Conservation (phyloP, 2,329 filamentous ascomycete genomes). For the Talaromyces sp. region DNA sequence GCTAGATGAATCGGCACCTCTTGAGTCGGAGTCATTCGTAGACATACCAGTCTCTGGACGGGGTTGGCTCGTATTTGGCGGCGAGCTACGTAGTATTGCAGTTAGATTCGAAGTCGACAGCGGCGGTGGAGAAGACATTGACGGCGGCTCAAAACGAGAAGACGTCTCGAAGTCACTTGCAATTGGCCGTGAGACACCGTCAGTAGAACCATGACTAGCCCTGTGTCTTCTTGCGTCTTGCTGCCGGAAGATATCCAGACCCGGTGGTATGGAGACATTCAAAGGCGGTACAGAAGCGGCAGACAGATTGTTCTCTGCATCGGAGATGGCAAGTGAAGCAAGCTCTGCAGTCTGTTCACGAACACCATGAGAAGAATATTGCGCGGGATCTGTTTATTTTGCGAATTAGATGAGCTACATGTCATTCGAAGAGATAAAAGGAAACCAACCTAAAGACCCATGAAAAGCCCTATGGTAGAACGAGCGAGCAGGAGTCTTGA, state of each 20-base stretch:
- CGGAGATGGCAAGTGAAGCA: constrained; percentile 74
- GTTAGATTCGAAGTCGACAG: constrained; percentile 45
- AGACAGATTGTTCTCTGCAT: constrained; percentile 35
- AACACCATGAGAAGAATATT: constrained; percentile 71
- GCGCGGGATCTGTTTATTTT: constrained; percentile 59
- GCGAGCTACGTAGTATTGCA: constrained; percentile 49
- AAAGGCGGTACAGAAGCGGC: constrained; percentile 26
- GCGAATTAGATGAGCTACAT: background rate
- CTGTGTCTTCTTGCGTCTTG: constrained; percentile 10
- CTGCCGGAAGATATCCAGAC: constrained; percentile 30
- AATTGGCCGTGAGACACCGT: background rate
- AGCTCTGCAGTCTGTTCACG: constrained; percentile 85
- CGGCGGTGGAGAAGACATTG: constrained; percentile 15
- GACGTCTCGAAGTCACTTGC: background rate
- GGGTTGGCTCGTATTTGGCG: constrained; percentile 24
- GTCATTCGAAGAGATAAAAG: constrained; percentile 14
- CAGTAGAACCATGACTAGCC: constrained; percentile 18
- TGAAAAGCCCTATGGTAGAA: constrained; percentile 47
- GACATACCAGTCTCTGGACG: constrained; percentile 21
- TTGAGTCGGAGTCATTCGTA: constrained; percentile 16
- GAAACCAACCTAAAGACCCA: constrained; percentile 34
- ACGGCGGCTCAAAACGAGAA: background rate
- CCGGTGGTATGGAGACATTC: constrained; percentile 27
- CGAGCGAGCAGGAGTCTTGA: constrained; percentile 43
- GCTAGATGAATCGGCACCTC: constrained; percentile 16